Evolutionary conservation across 768 basidiomycete species (phyloP).

Genomic region (Lentinula lateritia): DNA sequence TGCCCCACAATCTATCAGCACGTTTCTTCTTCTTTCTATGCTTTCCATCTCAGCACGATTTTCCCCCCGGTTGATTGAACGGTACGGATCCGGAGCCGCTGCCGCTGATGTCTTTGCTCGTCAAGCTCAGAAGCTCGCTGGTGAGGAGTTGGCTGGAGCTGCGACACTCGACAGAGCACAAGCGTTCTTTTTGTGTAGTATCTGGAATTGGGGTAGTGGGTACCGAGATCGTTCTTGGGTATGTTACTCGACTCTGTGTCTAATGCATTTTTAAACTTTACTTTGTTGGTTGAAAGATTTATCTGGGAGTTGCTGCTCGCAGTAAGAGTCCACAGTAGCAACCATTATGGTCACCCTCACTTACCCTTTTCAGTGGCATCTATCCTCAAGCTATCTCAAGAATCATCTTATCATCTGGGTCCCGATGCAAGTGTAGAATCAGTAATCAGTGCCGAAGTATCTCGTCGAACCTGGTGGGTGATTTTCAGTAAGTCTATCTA

Average conservation of each 20-base stretch:
- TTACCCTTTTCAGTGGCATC: slow-evolving; percentile 6
- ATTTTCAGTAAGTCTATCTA: slow-evolving; percentile 7
- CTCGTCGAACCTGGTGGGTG: slow-evolving; percentile 11
- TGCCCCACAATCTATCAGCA: slow-evolving; percentile 5
- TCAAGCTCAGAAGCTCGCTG: slow-evolving; percentile 9
- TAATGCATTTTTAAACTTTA: neutral
- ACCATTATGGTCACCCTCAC: neutral
- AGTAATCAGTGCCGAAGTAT: slow-evolving; percentile 10
- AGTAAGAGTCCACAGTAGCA: slow-evolving; percentile 3
- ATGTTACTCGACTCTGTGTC: neutral
- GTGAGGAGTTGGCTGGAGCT: slow-evolving; percentile 5
- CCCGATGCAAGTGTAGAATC: slow-evolving; percentile 9
- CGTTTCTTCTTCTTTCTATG: slow-evolving; percentile 10
- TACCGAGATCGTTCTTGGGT: slow-evolving; percentile 9
- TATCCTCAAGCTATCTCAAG: slow-evolving; percentile 10
- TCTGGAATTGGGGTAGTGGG: slow-evolving; percentile 12
- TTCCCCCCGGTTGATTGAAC: slow-evolving; percentile 7
- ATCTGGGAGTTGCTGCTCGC: slow-evolving; percentile 9
- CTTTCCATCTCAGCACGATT: slow-evolving; percentile 11
- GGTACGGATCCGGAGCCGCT: slow-evolving; percentile 4
- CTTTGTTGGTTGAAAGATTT: neutral
- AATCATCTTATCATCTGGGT: slow-evolving; percentile 5
- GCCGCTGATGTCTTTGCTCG: slow-evolving; percentile 10
- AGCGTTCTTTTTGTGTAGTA: slow-evolving; percentile 10
- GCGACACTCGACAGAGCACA: slow-evolving; percentile 10